Base-by-base conservation (phyloP, 2,329 filamentous ascomycete genomes). In the Colletotrichum falcatum region DNA sequence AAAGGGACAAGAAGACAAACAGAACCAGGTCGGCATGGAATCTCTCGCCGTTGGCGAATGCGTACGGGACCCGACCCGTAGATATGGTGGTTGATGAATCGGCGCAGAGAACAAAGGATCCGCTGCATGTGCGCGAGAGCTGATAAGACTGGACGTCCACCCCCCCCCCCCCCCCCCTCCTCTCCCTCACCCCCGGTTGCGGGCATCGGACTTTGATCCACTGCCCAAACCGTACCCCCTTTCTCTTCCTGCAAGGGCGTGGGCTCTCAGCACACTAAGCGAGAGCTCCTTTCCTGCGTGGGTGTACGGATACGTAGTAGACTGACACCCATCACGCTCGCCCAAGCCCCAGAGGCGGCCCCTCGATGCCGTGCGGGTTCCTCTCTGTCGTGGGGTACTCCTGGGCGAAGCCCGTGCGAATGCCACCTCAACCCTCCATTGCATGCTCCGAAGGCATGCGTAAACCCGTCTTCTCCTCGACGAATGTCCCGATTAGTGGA, bases 391-490 rank as follows among this genome's bases (percentile, higher is more conserved):
- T 56, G 39, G 42, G 30, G n/a, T 35, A 7, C 26, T 14, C 26
- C 44, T 26, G 55, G 44, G 5, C 46, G 28, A n/a, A 23, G 67
- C 58, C 67, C 64, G 67, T 70, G 67, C 67, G 67, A 67, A 39
- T 70, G 39, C 63, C 62, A 70, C 67, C 28, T 44, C 35, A 54
- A 59, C 58, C 53, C 42, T 39, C 44, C 42, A 14, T n/a, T 39
- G 18, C 16, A n/a, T 12, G 30, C 9, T 49, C n/a, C n/a, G 28
- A 16, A 37, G n/a, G 49, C 58, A n/a, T 49, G n/a, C 30, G n/a
- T n/a, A 28, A 49, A 39, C n/a, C 59, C 14, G 30, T 49, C 23
- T 28, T 61, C n/a, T 44, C 35, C 44, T 37, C 20, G 37, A 37
- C 7, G 20, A 60, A 30, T 23, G 20, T 20, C 42, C 42, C 26